phyloP scores from a whole-genome alignment of 1,284 basidiomycete genomes.

The Fomitopsis betulina region DNA sequence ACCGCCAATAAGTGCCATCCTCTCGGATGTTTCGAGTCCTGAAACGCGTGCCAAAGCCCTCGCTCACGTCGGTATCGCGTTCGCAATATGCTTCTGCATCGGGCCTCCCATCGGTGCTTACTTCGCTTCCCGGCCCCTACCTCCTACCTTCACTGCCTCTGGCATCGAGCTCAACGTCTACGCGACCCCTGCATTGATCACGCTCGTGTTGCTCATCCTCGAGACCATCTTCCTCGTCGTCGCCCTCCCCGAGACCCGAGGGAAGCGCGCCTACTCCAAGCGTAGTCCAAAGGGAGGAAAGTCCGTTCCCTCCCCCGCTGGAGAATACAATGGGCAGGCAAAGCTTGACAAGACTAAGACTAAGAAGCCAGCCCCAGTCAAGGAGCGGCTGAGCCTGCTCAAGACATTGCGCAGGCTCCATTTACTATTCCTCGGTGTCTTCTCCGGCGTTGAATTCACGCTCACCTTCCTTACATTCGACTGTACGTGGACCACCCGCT shows the following conservation, averaged over 20 bases:
- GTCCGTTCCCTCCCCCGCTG: constrained; percentile 9
- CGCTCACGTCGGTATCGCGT: constrained; percentile 91
- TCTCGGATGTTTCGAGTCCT: constrained; percentile 82
- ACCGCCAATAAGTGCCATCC: constrained; percentile 60
- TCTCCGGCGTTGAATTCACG: constrained; percentile 92
- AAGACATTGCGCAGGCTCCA: constrained; percentile 62
- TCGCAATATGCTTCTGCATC: constrained; percentile 87
- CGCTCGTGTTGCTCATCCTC: constrained; percentile 61
- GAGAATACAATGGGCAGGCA: constrained; percentile 8
- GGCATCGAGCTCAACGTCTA: constrained; percentile 80
- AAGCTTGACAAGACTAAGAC: background rate
- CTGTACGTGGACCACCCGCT: constrained; percentile 42
- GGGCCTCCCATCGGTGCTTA: constrained; percentile 82
- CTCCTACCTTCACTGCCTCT: constrained; percentile 48
- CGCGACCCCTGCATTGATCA: constrained; percentile 77
- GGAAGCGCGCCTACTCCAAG: constrained; percentile 29
- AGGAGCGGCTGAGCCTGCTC: constrained; percentile 49
- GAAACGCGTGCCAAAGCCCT: constrained; percentile 77
- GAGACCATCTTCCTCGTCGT: constrained; percentile 71
- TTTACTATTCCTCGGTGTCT: constrained; percentile 80
- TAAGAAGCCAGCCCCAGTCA: constrained; percentile 21
- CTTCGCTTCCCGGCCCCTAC: constrained; percentile 69
- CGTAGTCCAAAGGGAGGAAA: constrained; percentile 21
- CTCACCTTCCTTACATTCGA: constrained; percentile 88
- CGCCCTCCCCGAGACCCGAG: constrained; percentile 78